These are phyloP conservation scores for Heliocybe sulcata DNA, from an alignment of 1,284 basidiomycete genomes.

Conservation along the genomic window DNA sequence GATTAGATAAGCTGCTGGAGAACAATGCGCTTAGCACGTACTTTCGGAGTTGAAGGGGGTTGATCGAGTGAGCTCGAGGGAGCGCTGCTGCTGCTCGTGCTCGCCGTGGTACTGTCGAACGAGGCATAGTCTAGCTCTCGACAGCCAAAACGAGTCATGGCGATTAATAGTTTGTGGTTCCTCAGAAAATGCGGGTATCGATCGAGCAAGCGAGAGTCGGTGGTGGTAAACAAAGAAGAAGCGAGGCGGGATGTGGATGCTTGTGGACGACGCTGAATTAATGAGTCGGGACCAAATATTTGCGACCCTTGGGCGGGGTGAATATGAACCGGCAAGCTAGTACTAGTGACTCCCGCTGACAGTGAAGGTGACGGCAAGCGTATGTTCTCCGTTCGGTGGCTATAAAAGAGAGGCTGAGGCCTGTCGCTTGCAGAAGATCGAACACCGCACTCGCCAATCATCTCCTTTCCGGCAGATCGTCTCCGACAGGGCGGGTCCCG, in stretches of 20 bases:
- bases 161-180: too few species aligned
- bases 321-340: too few species aligned
- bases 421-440: not conserved
- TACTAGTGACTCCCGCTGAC: not conserved
- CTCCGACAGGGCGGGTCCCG: not conserved
- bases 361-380: not conserved
- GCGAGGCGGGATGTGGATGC: too few species aligned
- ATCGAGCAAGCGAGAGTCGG: too few species aligned
- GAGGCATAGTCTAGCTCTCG: not conserved
- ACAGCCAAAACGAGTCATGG: not conserved
- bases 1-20: not conserved
- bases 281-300: too few species aligned
- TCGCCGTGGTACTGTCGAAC: not conserved
- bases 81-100: not conserved
- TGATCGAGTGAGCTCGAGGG: not conserved
- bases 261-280: too few species aligned
- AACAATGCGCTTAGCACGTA: not conserved
- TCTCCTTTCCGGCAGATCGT: not conserved
- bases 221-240: too few species aligned
- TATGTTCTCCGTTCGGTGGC: not conserved
- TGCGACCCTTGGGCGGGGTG: too few species aligned
- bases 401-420: not conserved
- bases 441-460: not conserved
- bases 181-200: too few species aligned
- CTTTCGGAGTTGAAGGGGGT: not conserved